Conservation (phyloP, 2,329 filamentous ascomycete species). For the Teratosphaeria zuluensis region DNA sequence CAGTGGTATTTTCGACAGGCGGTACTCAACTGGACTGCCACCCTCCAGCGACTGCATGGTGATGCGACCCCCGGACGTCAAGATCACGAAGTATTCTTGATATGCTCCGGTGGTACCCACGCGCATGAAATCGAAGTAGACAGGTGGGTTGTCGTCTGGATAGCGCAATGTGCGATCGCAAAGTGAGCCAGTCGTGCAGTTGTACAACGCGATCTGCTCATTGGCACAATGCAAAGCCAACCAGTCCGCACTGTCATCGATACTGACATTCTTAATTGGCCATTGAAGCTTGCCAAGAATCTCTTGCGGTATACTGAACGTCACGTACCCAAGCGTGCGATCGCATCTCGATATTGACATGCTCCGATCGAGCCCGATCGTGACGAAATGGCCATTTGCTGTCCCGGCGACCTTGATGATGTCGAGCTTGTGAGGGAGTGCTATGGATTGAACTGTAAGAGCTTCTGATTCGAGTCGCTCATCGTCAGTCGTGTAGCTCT, state of each 20-base stretch:
- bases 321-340: slow-evolving; percentile 11
- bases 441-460: slow-evolving; percentile 52
- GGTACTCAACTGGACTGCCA: slow-evolving; percentile 12
- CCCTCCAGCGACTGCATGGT: slow-evolving; percentile 46
- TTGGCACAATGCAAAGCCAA: slow-evolving; percentile 55
- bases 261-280: slow-evolving; percentile 46
- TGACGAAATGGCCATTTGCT: slow-evolving; percentile 55
- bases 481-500: slow-evolving; percentile 34
- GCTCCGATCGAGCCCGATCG: slow-evolving; percentile 59
- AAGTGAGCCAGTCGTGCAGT: slow-evolving; percentile 48
- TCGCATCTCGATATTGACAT: slow-evolving; percentile 35
- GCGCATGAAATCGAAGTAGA: slow-evolving; percentile 54
- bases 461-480: slow-evolving; percentile 40
- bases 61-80: slow-evolving; percentile 56
- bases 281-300: slow-evolving; percentile 16
- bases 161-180: slow-evolving; percentile 45
- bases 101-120: slow-evolving; percentile 22
- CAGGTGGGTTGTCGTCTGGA: slow-evolving; percentile 48
- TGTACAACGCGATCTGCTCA: slow-evolving; percentile 54
- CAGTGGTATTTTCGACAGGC: slow-evolving; percentile 14
- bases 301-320: slow-evolving; percentile 9
- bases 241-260: slow-evolving; percentile 56
- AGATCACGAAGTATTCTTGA: slow-evolving; percentile 43
- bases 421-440: slow-evolving; percentile 58
- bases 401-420: slow-evolving; percentile 56